Evolutionary conservation across 106 monocot genomes (phyloP).

Genomic region (Dioscorea dumetorum): DNA sequence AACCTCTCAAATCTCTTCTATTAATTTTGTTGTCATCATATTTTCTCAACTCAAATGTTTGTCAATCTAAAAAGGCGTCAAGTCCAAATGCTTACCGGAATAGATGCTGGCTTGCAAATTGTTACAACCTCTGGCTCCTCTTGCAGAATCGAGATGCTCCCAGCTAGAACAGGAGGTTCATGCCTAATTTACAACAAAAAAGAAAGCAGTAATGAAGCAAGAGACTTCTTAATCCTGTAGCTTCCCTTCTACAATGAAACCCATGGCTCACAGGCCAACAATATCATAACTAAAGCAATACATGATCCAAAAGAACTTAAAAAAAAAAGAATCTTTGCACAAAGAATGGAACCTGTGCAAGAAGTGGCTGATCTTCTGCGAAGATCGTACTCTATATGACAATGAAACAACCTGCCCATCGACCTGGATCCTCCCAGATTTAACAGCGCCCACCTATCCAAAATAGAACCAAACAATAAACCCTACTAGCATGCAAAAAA

Average conservation of each 20-base stretch:
- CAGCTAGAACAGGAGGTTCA: conserved; percentile 84
- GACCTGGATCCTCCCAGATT: conserved; percentile 84
- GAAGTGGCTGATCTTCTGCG: conserved; percentile 88
- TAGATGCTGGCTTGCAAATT: conserved; percentile 90
- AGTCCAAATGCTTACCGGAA: conserved; percentile 56
- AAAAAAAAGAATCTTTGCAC: neutral
- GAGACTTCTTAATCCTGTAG: no score
- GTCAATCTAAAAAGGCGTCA: no score
- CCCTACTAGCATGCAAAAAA: neutral
- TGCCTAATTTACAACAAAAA: conserved; percentile 45
- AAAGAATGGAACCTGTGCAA: conserved; percentile 64
- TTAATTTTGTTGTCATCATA: no score
- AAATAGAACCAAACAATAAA: neutral
- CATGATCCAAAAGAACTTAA: no score
- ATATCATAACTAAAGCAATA: no score
- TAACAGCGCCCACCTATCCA: conserved; percentile 71
- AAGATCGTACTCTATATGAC: conserved; percentile 58
- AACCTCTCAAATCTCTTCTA: no score
- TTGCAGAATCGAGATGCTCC: conserved; percentile 46
- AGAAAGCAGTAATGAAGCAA: neutral
- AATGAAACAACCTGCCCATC: conserved; percentile 61
- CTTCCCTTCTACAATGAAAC: no score
- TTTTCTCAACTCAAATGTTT: no score
- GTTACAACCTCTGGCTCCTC: conserved; percentile 75
- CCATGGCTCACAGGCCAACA: no score